Conservation (phyloP, 768 basidiomycete species). For the Sistotremastrum suecicum region DNA sequence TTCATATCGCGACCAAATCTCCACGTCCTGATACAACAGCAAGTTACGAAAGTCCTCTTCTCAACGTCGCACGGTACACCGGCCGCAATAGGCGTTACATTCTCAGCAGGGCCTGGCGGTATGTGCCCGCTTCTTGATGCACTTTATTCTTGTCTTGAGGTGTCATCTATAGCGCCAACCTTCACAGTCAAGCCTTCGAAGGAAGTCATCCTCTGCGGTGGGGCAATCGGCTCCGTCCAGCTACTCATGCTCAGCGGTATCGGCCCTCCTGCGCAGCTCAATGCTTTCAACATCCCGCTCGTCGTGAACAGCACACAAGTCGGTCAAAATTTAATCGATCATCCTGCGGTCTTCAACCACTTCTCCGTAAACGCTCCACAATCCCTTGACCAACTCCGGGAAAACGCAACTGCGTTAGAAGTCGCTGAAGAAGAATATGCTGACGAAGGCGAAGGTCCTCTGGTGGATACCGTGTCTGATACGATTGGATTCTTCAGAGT, state of each 20-base stretch:
- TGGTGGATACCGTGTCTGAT: not conserved
- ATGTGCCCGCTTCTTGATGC: not conserved
- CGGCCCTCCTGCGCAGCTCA: constrained; percentile 25
- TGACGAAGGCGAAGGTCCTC: constrained; percentile 12
- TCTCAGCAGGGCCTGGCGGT: too few species aligned
- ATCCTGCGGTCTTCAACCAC: constrained; percentile 1
- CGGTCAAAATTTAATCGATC: constrained; percentile 24
- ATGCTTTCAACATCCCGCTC: constrained; percentile 9
- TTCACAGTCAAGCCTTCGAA: constrained; percentile 6
- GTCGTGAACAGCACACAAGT: constrained; percentile 21
- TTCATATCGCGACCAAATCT: constrained; percentile 8
- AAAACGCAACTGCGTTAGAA: constrained; percentile 6
- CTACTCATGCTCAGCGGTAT: constrained; percentile 45
- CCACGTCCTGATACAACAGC: constrained; percentile 8
- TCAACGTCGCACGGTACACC: too few species aligned
- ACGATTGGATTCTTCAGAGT: constrained; percentile 5
- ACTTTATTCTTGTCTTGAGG: not conserved
- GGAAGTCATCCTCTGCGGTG: constrained; percentile 19
- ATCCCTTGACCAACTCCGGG: constrained; percentile 9
- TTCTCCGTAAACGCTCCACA: constrained; percentile 8
- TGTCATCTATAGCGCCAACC: not conserved
- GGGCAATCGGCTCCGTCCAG: constrained; percentile 37
- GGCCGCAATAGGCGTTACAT: too few species aligned
- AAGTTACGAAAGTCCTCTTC: not conserved
- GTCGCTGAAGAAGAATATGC: constrained; percentile 1